Evolutionary conservation across 2,329 filamentous ascomycete species (phyloP).

Genomic region (Cryoendolithus antarcticus): DNA sequence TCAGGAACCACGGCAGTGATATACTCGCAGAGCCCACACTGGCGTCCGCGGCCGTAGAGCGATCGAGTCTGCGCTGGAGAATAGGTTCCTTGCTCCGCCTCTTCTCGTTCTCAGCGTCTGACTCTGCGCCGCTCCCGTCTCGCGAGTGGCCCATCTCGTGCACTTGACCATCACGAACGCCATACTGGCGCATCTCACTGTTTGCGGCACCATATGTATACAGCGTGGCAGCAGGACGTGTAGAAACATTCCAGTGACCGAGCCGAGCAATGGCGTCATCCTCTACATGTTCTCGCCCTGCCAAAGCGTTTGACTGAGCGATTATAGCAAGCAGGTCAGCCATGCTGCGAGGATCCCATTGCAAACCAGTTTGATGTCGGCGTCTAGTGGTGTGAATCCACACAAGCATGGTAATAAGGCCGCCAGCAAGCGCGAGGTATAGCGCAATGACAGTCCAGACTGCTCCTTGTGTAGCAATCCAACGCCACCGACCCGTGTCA

Average conservation of each 20-base stretch:
- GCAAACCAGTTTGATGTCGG: conserved; percentile 54
- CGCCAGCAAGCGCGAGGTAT: conserved; percentile 55
- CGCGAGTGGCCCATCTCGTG: conserved; percentile 26
- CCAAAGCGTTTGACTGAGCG: conserved; percentile 65
- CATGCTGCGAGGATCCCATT: conserved; percentile 74
- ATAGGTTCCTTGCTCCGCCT: conserved; percentile 34
- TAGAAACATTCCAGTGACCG: conserved; percentile 73
- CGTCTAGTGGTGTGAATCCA: conserved; percentile 51
- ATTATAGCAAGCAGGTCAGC: conserved; percentile 71
- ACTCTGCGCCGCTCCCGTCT: conserved; percentile 11
- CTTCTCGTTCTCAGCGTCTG: conserved; percentile 37
- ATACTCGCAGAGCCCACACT: conserved; percentile 6
- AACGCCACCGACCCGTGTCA: conserved; percentile 53
- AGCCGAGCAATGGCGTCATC: conserved; percentile 57
- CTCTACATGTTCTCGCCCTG: conserved; percentile 28
- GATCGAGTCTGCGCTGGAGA: conserved; percentile 9
- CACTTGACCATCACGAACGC: conserved; percentile 45
- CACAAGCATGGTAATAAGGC: conserved; percentile 47
- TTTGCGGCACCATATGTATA: conserved; percentile 64
- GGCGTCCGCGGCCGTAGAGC: conserved; percentile 5
- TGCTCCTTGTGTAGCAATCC: conserved; percentile 66
- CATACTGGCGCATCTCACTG: conserved; percentile 38
- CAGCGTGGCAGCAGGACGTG: conserved; percentile 54
- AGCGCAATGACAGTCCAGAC: conserved; percentile 66
- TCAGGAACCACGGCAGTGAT: conserved; percentile 59